A percentile compares a stretch with the other conserved stretches of the same genome.
Conservation (phyloP, 495 filamentous ascomycete genomes). For the Stereocaulon alpinum region DNA sequence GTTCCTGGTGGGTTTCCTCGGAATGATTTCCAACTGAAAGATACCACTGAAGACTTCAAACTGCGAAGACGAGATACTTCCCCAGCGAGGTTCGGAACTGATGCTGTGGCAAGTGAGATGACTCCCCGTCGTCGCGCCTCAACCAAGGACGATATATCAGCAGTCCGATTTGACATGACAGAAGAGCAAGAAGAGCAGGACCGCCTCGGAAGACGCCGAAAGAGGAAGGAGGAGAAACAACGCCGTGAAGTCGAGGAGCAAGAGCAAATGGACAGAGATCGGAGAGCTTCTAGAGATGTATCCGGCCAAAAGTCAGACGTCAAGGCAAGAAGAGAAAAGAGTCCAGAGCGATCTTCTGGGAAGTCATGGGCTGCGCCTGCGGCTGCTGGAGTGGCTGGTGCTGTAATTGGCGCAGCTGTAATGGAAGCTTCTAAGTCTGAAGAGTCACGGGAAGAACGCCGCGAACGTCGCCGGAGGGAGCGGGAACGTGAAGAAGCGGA, state of each 20-base stretch:
- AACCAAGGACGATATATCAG: constrained; percentile 33
- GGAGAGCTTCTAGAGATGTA: constrained; percentile 7
- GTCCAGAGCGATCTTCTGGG: neutral
- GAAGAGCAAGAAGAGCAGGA: constrained; percentile 39
- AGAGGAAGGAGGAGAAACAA: constrained; percentile 23
- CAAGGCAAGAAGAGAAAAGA: constrained; percentile 1
- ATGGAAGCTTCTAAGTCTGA: constrained; percentile 30
- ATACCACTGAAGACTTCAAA: neutral
- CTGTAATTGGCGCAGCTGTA: constrained; percentile 33
- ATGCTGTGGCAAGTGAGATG: constrained; percentile 4
- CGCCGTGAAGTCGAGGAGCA: constrained; percentile 15
- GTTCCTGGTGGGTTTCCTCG: constrained; percentile 5
- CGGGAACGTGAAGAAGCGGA: constrained; percentile 21
- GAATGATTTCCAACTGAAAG: constrained; percentile 2
- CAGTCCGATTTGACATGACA: constrained; percentile 39
- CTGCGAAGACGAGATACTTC: constrained; percentile 18
- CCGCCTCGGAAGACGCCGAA: constrained; percentile 30
- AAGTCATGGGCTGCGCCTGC: constrained; percentile 33
- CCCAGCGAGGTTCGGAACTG: constrained; percentile 12
- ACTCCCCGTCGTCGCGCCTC: constrained; percentile 28
- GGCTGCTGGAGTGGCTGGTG: constrained; percentile 40
- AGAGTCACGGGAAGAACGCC: constrained; percentile 23
- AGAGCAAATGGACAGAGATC: constrained; percentile 7
- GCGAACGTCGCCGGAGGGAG: constrained; percentile 21
- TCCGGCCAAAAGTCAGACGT: constrained; percentile 1